Evolutionary conservation across 2,329 filamentous ascomycete genomes (phyloP), one percentile per base, ranked within the genome.

Genomic region (Alternaria metachromatica): DNA sequence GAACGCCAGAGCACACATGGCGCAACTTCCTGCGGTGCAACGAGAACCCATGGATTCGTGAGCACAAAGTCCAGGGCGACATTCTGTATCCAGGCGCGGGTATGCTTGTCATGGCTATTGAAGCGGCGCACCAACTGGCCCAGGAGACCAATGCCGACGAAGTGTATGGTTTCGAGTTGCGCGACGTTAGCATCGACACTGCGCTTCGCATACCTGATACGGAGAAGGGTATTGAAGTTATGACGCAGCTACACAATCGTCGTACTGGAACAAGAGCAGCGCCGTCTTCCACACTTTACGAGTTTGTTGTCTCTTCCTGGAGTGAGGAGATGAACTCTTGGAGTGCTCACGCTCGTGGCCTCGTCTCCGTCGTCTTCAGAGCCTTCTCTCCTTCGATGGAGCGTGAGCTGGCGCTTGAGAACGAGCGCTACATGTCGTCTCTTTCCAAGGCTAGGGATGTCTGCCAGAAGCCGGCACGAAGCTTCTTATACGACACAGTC

Each of bases 51-150:
- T 72, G 70, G 70, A 37, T 71, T 4, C 20, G 43, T 8, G 70
- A 67, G 46, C 70, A 72, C 45, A 49, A 49, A 2, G 30, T 72
- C 11, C 28, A 66, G 9, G 62, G 63, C 9, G 71, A 80, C 7
- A 69, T 81, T 1, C 68, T 86, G 2, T 84, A 83, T 45, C 84
- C 84, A 0, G 80, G 69, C 2, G 81, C 83, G 0, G 83, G 78
- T 0, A 84, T 82, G 58, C 59, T 85, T 2, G 74, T 76, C 13
- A 83, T 84, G 75, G 79, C 77, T 2, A 66, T 72, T 12, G 70
- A 72, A 21, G 68, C 65, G 6, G 51, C 59, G 13, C 50, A 51
- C 11, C 59, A 54, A 13, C 6, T 60, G 8, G 49, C 55, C 2
- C 49, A 55, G 30, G 55, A 59, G 15, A 59, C 30, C 9, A 37